Base-by-base conservation (phyloP, 495 filamentous ascomycete genomes). In the Massariosphaeria phaeospora region DNA sequence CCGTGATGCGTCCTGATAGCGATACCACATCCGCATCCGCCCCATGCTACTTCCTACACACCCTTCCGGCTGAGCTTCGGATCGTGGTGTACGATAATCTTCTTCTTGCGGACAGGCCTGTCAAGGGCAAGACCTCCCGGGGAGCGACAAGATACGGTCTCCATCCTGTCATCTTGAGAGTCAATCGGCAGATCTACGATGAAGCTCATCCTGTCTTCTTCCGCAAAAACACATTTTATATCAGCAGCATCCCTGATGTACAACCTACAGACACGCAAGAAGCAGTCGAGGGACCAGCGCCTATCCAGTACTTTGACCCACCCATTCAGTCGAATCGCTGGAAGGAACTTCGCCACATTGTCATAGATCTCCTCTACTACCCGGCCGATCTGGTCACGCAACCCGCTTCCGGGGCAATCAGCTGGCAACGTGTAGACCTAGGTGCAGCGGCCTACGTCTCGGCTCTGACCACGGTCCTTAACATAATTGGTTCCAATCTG, bases 141-240 rank as follows among this genome's bases (percentile, higher is more conserved):
- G 29, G 46, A 13, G 24, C 30, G 6, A 12, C 24, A 1, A 41
- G 18, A 12, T 29, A 20, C 23, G 48, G 39, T 5, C n/a, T 59
- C 5, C 8, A 25, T 23, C 55, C 39, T 1, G 2, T 44, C 20
- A 35, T 60, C 21, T 35, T 54, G 11, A 7, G 33, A 8, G 35
- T 44, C 24, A 60, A 49, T 26, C 57, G 50, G 26, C 49, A 55
- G 21, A 55, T 60, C 49, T 46, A 54, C 35, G 27, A 31, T 2
- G 57, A 54, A 41, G 57, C 57, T 7, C 25, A 49, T 13, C 42
- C 27, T 7, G 17, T 60, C 2, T 60, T 55, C 50, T 49, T 35
- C 31, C 29, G 35, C 13, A 52, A 48, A 36, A 52, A 52, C 30
- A 47, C 38, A 13, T 59, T 59, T 26, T 33, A 20, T 13, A 18